phyloP scores from a whole-genome alignment of 2,329 filamentous ascomycete genomes.

The Monilinia fructicola region DNA sequence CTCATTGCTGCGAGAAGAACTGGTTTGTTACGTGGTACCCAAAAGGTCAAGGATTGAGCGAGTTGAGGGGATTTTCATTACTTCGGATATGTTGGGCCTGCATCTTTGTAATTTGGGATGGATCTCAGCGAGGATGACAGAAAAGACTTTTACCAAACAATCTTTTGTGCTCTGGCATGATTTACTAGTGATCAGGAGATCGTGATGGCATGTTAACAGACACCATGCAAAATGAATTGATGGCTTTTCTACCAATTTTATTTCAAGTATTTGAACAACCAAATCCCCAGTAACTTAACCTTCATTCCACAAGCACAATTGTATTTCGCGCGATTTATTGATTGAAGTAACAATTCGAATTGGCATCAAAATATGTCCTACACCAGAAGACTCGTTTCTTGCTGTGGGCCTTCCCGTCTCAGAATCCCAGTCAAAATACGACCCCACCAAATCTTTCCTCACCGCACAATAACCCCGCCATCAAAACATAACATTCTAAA shows the following conservation, averaged over 20 bases:
- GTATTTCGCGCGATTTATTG: background rate
- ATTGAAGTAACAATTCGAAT: background rate
- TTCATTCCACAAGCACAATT: background rate
- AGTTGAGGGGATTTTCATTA: constrained; percentile 38
- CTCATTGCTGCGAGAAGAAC: constrained; percentile 99
- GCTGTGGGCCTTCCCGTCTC: background rate
- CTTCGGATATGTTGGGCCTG: constrained; percentile 40
- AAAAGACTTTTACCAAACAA: constrained; percentile 33
- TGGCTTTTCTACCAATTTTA: constrained; percentile 19
- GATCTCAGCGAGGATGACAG: constrained; percentile 41
- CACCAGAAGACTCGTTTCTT: background rate
- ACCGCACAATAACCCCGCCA: constrained; percentile 22
- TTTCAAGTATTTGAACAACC: background rate
- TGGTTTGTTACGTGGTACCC: constrained; percentile 99
- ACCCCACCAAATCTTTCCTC: constrained; percentile 30
- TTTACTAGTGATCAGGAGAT: constrained; percentile 26
- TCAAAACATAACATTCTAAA: constrained; percentile 26
- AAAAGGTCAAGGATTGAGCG: constrained; percentile 96
- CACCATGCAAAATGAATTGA: constrained; percentile 23
- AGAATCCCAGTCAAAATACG: constrained; percentile 27
- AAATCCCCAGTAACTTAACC: background rate
- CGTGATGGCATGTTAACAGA: constrained; percentile 21
- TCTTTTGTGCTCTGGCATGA: constrained; percentile 21
- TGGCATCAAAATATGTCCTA: constrained; percentile 5
- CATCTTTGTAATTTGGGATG: constrained; percentile 41